Base-by-base conservation (phyloP, 2,329 filamentous ascomycete species). In the Hymenoscyphus infarciens region DNA sequence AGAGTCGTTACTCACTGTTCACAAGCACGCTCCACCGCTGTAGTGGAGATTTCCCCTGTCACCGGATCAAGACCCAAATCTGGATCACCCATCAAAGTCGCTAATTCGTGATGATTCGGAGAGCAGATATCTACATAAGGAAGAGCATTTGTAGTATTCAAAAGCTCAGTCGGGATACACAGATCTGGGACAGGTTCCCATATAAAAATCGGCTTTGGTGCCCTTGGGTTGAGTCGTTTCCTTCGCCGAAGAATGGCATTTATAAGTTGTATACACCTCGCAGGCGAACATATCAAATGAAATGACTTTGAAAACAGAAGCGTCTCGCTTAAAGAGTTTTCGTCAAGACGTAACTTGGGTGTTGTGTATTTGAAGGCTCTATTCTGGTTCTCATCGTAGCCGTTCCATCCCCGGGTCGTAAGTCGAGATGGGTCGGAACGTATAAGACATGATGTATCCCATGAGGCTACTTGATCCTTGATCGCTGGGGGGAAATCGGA, bases 161-260 rank as follows among this genome's bases (percentile, higher is more conserved):
- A 78, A 31, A 88, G 77, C 73, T 88, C 82, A 52, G 87, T 85
- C 0, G 91, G 87, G 0, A 84, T 88, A 75, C 93, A 97, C 1
- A 91, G 82, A 75, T 97, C 92, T 1, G 95, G 95, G 1, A 97
- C 90, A 0, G 95, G 95, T 74, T 99, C 95, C 94, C 94, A 99
- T 59, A 98, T 85, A 74, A 97, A 91, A 6, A 92, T 76, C 1
- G 93, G 90, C 56, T 83, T 83, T 0, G 79, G 71, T 0, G 75
- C 66, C 15, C 75, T 53, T 61, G 73, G 63, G 58, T 70, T 58
- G 45, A 77, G 66, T 8, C 76, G 76, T 70, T 81, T 82, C 8
- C 84, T 79, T 33, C 86, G 82, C 3, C 80, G 77, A 5, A 87
- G 79, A 63, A 98, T 90, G n/a, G 87, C 84, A 1, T 83, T 76